Evolutionary conservation across 148 eudicot species (phyloP).

Genomic region (Limonium bicolor): DNA sequence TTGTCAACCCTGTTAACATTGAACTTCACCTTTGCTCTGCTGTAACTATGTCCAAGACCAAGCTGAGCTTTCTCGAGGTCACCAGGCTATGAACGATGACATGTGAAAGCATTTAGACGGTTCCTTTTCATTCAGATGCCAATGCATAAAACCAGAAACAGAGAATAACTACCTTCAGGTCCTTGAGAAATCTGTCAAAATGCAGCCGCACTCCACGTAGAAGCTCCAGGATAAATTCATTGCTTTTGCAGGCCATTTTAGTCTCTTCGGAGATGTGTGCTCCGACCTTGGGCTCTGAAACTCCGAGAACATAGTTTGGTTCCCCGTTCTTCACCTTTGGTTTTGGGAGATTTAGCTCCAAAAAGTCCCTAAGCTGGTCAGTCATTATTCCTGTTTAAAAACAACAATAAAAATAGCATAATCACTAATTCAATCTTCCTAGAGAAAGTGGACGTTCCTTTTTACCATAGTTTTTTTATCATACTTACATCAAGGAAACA

Average conservation of each 20-base stretch:
- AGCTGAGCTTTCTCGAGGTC: slow-evolving; percentile 96
- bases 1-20: slow-evolving; percentile 97
- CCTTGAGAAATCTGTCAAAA: slow-evolving; percentile 60
- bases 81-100: slow-evolving; percentile 40
- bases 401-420: neutral
- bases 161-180: slow-evolving; percentile 51
- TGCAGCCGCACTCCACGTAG: slow-evolving; percentile 91
- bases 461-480: neutral
- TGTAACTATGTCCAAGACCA: slow-evolving; percentile 93
- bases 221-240: slow-evolving; percentile 76
- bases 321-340: slow-evolving; percentile 51
- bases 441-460: too few relatives aligned
- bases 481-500: too few relatives aligned
- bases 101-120: neutral
- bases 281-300: slow-evolving; percentile 78
- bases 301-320: slow-evolving; percentile 60
- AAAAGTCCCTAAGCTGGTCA: slow-evolving; percentile 59
- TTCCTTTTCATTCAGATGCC: neutral
- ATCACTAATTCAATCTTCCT: neutral
- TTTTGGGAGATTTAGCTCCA: slow-evolving; percentile 59
- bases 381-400: slow-evolving; percentile 83
- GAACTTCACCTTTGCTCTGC: slow-evolving; percentile 98
- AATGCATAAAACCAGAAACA: neutral
- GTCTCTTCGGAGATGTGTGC: slow-evolving; percentile 66
- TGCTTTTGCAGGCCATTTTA: slow-evolving; percentile 71